Evolutionary conservation across 345 rosid species (phyloP).

Genomic region (Jatropha curcas): DNA sequence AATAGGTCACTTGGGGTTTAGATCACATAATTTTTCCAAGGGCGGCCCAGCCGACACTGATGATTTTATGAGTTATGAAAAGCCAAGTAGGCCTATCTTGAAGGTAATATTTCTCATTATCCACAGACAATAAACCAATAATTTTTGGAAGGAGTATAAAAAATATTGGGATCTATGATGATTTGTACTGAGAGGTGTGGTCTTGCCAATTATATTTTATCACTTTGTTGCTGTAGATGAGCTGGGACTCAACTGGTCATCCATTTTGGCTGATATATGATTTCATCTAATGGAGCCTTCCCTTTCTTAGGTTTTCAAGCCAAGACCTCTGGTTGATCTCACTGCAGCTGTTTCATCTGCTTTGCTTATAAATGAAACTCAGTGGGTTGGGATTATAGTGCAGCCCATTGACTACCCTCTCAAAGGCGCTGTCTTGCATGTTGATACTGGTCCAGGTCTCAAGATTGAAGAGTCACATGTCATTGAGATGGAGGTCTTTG

Average conservation of each 20-base stretch:
- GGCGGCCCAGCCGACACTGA: conserved; percentile 95
- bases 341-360: conserved; percentile 84
- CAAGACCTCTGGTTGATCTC: conserved; percentile 96
- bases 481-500: conserved; percentile 82
- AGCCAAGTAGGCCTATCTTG: conserved; percentile 85
- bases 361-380: conserved; percentile 84
- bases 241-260: conserved; percentile 6
- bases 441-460: conserved; percentile 97
- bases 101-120: conserved; percentile 54
- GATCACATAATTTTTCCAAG: conserved; percentile 96
- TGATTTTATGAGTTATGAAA: conserved; percentile 97
- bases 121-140: not conserved
- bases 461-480: conserved; percentile 67
- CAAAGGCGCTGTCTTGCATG: conserved; percentile 78
- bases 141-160: not conserved
- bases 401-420: conserved; percentile 79
- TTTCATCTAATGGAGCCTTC: conserved; percentile 26
- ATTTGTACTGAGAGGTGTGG: not conserved
- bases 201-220: not conserved
- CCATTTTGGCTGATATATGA: not conserved
- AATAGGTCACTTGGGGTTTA: conserved; percentile 85
- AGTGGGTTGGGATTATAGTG: conserved; percentile 84
- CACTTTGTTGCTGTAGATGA: not conserved
- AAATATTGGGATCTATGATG: not conserved
- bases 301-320: conserved; percentile 67